Percentiles rank a stretch among this genome's conserved stretches.
Conservation (phyloP, 768 basidiomycete genomes). For the Daedaleopsis sinensis region DNA sequence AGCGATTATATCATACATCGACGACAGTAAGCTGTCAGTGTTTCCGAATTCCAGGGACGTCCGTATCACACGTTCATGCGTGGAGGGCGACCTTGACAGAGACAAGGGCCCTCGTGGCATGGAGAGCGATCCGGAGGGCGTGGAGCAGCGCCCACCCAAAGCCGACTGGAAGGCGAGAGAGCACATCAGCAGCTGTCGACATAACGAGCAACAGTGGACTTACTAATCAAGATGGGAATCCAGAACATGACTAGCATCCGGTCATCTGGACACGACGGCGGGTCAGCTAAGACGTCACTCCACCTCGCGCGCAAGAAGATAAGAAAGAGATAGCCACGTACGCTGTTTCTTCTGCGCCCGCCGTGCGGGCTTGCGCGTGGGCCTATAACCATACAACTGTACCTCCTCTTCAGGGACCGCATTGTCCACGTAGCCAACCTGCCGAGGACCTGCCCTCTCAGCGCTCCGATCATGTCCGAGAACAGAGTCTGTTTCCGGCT, state of each 20-base stretch:
- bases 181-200: too few species aligned
- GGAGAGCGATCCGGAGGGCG: conserved; percentile 30
- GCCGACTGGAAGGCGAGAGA: conserved; percentile 27
- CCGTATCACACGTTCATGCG: conserved; percentile 11
- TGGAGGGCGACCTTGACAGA: conserved; percentile 28
- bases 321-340: conserved; percentile 37
- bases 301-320: neutral
- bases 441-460: conserved; percentile 35
- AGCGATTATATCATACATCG: conserved; percentile 1
- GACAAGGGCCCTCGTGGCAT: conserved; percentile 28
- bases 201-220: too few species aligned
- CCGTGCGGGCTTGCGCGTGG: conserved; percentile 45
- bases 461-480: conserved; percentile 12
- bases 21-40: neutral
- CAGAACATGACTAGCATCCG: conserved; percentile 86
- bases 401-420: conserved; percentile 68
- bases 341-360: conserved; percentile 64
- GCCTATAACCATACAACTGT: conserved; percentile 67
- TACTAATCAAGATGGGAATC: conserved; percentile 82
- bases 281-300: neutral
- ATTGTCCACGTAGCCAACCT: conserved; percentile 47
- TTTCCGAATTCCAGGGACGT: neutral
- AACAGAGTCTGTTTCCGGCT: neutral
- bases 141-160: conserved; percentile 38
- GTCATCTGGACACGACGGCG: conserved; percentile 54